Base-by-base conservation (phyloP, 1,284 basidiomycete genomes). In the Anthracocystis setariae region DNA sequence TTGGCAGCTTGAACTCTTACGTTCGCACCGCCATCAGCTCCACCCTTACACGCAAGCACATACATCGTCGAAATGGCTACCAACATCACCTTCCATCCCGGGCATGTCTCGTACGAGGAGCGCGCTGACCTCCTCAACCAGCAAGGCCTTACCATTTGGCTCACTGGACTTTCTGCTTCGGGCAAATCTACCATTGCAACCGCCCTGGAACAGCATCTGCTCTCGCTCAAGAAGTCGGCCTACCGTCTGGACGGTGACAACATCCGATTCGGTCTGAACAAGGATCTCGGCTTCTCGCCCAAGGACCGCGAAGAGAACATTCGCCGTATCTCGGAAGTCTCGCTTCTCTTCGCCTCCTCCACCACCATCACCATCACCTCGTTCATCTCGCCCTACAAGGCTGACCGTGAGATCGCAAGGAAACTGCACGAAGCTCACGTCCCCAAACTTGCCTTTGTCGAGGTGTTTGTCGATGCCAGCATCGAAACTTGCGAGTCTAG, bases 211-310 rank as follows among this genome's bases (percentile, higher is more conserved):
- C 94, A 98, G 84, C 92, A 95, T 83, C 88, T 99, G 15, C 87
- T 99, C 53, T 92, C 94, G 84, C 86, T 90, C 56, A 87, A 89
- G 66, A 92, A 91, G 78, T 93, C 92, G 77, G 86, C 90, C 40
- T 98, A 96, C 85, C 89, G 95, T 40, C 87, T 99, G 23, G 95
- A 99, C 81, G 95, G 95, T 4, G 95, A 98, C 86, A 98, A 98
- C 84, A 87, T 98, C 66, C 89, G 95, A 58, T 95, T 97, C 80
- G 96, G 96, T 9, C 86, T 99, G 46, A 98, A 98, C 88, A 98
- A 93, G 86, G 95, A 98, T 82, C 89, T 99, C 47, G 94, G 95
- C 1, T 99, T 99, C 82, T 92, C 94, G 77, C 94, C 94, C 80
- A 90, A 90, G 81, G 94, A 94, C 49, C 88, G 95, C 56, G 92